Evolutionary conservation across 345 rosid genomes (phyloP).

Genomic region (Moricandia moricandioides): DNA sequence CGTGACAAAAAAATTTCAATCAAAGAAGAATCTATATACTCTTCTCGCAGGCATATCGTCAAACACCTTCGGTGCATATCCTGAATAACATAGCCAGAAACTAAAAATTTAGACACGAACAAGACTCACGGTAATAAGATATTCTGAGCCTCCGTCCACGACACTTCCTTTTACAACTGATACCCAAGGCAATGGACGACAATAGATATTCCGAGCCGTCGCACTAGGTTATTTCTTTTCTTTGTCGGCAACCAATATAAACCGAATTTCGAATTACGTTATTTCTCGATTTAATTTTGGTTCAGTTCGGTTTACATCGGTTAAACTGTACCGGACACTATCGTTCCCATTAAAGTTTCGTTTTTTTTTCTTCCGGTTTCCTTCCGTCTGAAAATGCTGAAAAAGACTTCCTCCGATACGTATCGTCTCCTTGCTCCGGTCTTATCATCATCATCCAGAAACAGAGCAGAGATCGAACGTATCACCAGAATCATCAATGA

Average conservation of each 20-base stretch:
- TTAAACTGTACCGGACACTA: background rate
- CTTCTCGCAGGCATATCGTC: slow-evolving; percentile 20
- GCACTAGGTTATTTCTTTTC: background rate
- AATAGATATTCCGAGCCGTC: background rate
- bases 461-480: slow-evolving; percentile 41
- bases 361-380: background rate
- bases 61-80: slow-evolving; percentile 30
- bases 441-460: background rate
- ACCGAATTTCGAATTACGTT: background rate
- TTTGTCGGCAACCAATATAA: slow-evolving; percentile 3
- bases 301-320: slow-evolving; percentile 5
- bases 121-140: background rate
- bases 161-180: background rate
- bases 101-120: background rate
- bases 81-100: background rate
- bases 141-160: background rate
- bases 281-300: background rate
- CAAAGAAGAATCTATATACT: background rate
- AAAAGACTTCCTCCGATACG: slow-evolving; percentile 14
- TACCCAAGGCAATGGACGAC: background rate
- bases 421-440: slow-evolving; percentile 25
- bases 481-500: slow-evolving; percentile 66
- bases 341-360: background rate
- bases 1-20: slow-evolving; percentile 3
- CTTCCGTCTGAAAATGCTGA: slow-evolving; percentile 6